Conservation (phyloP, 129 eudicot genomes). For the Pulicaria dysenterica region DNA sequence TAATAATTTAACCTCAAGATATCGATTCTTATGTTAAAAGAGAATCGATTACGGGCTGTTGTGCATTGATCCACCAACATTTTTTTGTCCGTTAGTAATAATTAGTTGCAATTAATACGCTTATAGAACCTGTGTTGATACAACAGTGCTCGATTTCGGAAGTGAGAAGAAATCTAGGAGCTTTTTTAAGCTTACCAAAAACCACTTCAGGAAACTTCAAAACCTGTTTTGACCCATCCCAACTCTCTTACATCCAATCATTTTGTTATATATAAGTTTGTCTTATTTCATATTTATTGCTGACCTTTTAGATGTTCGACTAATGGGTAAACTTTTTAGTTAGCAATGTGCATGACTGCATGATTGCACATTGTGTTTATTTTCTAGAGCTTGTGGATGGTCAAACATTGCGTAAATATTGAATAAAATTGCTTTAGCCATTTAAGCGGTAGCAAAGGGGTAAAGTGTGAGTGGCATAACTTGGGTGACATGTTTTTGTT, state of each 20-base stretch:
- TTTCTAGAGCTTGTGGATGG: too few species aligned
- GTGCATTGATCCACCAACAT: too few species aligned
- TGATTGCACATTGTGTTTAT: too few species aligned
- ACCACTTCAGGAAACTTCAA: neutral
- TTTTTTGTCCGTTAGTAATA: too few species aligned
- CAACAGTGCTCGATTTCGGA: neutral
- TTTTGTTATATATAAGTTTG: neutral
- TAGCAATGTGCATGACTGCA: too few species aligned
- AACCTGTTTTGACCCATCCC: neutral
- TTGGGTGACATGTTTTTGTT: slow-evolving; percentile 4
- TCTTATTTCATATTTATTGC: neutral
- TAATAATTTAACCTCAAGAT: too few species aligned
- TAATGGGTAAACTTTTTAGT: neutral
- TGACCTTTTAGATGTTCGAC: neutral
- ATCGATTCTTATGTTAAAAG: too few species aligned
- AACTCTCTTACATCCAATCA: neutral
- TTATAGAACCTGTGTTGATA: neutral
- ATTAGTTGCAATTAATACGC: too few species aligned
- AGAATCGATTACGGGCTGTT: too few species aligned
- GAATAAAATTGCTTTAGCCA: too few species aligned
- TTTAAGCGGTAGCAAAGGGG: neutral
- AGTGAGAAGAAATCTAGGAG: neutral
- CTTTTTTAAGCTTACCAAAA: neutral
- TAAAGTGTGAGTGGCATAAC: neutral
- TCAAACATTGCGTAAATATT: too few species aligned